Evolutionary conservation across 768 basidiomycete species (phyloP), one percentile per base, ranked within the genome.

Genomic region (Tubosaeta sp.): DNA sequence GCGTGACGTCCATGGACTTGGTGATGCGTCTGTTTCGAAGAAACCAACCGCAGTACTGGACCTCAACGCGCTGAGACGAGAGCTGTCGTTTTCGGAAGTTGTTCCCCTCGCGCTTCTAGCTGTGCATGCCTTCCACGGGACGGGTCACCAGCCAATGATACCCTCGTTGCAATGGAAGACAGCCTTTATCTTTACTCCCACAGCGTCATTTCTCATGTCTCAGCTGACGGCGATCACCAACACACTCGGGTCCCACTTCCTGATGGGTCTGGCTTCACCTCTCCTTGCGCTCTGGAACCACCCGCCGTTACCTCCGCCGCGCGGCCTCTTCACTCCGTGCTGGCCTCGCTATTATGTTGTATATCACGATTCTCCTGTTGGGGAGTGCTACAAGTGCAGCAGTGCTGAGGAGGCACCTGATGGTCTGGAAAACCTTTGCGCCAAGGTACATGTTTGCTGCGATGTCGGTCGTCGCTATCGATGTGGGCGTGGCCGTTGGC

Each of bases 401-500:
- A 7, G 79, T 84, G 59, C 70, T 95, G 47, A 71, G 93, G 57
- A 67, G 93, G 42, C 94, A 97, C 66, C 68, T 97, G 57, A 97
- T 97, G 94, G 94, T 97, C 22, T 99, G 97, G 97, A 97, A 98
- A 72, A 86, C 98, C 4, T 99, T 97, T 62, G 95, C 95, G 33
- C 97, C 95, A 55, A 73, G 95, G 56, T 97, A 95, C 65, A 95
- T 97, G 86, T 65, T 81, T 14, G 88, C 80, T 0, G 91, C 81
- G 0, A 61, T 82, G 4, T 78, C 79, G 27, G 66, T 95, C 33
- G 37, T 91, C 5, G 79, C 79, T 1, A 81, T 91, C 2, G 95
- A 98, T 70, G 33, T 85, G 0, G 86, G 76, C 13, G 65, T 67
- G 8, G 17, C 65, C 2, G 22, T 67, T n/a, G 64, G 65, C 1